A percentile compares a stretch with the other conserved stretches of the same genome.
These are phyloP conservation scores for Candida khao-thaluensis DNA, from an alignment of 805 yeast species.

Conservation along the genomic window DNA sequence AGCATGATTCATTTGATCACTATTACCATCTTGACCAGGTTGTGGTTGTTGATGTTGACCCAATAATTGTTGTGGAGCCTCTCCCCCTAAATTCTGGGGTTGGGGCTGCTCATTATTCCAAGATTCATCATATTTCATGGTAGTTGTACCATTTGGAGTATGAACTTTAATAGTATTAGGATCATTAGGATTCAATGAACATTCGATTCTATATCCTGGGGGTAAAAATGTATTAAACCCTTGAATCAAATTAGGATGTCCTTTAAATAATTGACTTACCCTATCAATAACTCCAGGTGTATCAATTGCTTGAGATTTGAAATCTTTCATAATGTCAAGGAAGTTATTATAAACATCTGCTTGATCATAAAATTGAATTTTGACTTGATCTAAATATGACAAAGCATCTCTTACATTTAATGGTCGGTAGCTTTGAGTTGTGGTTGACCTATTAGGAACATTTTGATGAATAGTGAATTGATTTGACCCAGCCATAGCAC, in stretches of 20 bases:
- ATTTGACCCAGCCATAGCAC: slow-evolving; percentile 2
- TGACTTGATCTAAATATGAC: slow-evolving; percentile 92
- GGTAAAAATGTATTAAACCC: slow-evolving; percentile 98
- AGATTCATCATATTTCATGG: slow-evolving; percentile 42
- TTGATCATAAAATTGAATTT: slow-evolving; percentile 84
- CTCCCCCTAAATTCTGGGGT: background rate
- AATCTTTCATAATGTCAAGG: slow-evolving; percentile 97
- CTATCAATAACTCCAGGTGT: slow-evolving; percentile 98
- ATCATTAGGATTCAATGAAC: slow-evolving; percentile 84
- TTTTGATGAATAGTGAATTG: slow-evolving; percentile 26
- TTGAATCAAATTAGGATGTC: slow-evolving; percentile 90
- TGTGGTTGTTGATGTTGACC: slow-evolving; percentile 3
- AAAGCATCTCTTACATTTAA: slow-evolving; percentile 95
- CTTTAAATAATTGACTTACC: slow-evolving; percentile 85
- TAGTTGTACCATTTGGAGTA: slow-evolving; percentile 90
- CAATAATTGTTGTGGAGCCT: slow-evolving; percentile 3
- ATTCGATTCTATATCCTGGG: slow-evolving; percentile 91
- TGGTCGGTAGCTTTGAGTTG: slow-evolving; percentile 61
- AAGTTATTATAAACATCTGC: slow-evolving; percentile 96
- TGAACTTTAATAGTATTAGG: slow-evolving; percentile 92
- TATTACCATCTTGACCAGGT: slow-evolving; percentile 46
- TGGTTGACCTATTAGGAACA: slow-evolving; percentile 41
- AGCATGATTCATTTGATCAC: slow-evolving; percentile 96
- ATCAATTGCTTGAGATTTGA: slow-evolving; percentile 92
- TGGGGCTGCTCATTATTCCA: slow-evolving; percentile 25